Conservation (phyloP, 306 rosid species). For the Glycine soja region DNA sequence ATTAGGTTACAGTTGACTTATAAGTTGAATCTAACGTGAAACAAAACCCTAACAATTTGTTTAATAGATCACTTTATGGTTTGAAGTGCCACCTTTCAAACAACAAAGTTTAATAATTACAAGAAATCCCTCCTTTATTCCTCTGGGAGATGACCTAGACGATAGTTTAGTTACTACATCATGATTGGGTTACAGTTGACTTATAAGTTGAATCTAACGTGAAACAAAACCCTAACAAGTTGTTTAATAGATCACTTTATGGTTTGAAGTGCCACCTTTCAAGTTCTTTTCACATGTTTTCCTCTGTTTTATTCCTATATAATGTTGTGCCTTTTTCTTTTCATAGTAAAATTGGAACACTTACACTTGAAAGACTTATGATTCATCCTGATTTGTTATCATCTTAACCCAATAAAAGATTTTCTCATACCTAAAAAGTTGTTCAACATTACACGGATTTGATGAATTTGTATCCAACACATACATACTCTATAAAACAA, state of each 20-base stretch:
- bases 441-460: slow-evolving; percentile 65
- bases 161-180: no score
- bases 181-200: no score
- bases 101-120: no score
- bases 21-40: no score
- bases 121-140: no score
- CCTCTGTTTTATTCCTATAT: no score
- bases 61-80: slow-evolving; percentile 1
- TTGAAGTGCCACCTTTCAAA: neutral
- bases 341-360: slow-evolving; percentile 80
- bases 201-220: no score
- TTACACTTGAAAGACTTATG: slow-evolving; percentile 69
- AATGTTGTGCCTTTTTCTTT: neutral
- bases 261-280: neutral
- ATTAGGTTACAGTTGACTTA: no score
- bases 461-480: slow-evolving; percentile 51
- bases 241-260: neutral
- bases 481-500: no score
- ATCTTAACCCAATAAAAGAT: slow-evolving; percentile 45
- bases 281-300: neutral
- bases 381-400: slow-evolving; percentile 57
- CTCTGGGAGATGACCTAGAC: no score
- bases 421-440: slow-evolving; percentile 55
- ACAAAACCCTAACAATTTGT: no score
- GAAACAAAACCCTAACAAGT: no score